Percentiles rank a stretch among this genome's conserved stretches.
phyloP scores from a whole-genome alignment of 1,139 yeast genomes.

The Hyphopichia burtonii region DNA sequence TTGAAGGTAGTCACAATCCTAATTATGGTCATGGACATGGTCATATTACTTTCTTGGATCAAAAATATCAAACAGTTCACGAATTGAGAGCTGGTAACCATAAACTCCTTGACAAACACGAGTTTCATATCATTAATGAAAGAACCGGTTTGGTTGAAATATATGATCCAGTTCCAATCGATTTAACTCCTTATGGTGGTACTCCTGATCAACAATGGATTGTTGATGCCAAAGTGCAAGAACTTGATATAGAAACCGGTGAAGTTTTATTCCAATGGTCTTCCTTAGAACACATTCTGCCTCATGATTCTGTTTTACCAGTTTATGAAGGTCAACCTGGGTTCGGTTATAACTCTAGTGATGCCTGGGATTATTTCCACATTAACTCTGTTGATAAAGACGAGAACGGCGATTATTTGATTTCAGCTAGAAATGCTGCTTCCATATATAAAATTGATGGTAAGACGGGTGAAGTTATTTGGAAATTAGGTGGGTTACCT shows the following conservation, averaged over 20 bases:
- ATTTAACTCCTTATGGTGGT: conserved; percentile 24
- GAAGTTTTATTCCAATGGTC: conserved; percentile 38
- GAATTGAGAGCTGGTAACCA: conserved; percentile 33
- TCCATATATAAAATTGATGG: conserved; percentile 35
- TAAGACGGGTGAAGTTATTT: conserved; percentile 32
- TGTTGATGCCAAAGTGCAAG: conserved; percentile 32
- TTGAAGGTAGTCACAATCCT: conserved; percentile 34
- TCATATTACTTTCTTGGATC: conserved; percentile 28
- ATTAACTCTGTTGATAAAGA: conserved; percentile 42
- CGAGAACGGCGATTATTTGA: conserved; percentile 31
- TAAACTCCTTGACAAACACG: conserved; percentile 31
- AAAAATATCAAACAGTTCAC: conserved; percentile 24
- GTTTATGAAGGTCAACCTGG: conserved; percentile 29
- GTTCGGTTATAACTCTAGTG: conserved; percentile 28
- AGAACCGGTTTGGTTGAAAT: conserved; percentile 28
- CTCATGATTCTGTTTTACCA: conserved; percentile 26
- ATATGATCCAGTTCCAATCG: conserved; percentile 28
- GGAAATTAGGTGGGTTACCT: conserved; percentile 32
- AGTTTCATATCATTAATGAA: conserved; percentile 27
- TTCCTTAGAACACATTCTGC: conserved; percentile 34
- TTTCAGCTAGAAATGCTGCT: conserved; percentile 36
- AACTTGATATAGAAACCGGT: conserved; percentile 34
- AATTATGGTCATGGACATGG: conserved; percentile 37
- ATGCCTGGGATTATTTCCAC: conserved; percentile 44
- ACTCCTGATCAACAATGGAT: conserved; percentile 28